phyloP scores from a whole-genome alignment of 805 yeast species.

The Ogataea methylovora region DNA sequence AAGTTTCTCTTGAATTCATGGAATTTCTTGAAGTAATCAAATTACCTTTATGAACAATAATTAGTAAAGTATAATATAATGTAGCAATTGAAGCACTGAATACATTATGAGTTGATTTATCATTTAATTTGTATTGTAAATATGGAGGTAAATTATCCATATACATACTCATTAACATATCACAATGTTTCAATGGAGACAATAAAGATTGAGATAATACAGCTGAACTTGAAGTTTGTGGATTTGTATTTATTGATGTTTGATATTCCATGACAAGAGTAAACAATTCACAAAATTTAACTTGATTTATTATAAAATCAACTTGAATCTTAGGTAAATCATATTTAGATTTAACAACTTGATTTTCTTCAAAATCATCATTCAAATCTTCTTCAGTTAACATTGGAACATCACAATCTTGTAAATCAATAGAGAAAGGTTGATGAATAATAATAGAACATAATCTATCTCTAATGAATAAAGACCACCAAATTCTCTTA shows the following conservation, averaged over 20 bases:
- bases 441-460: constrained; percentile 66
- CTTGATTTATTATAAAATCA: constrained; percentile 46
- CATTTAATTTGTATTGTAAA: constrained; percentile 50
- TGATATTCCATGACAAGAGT: constrained; percentile 62
- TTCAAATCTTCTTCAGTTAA: too few species aligned
- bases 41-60: constrained; percentile 64
- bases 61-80: constrained; percentile 61
- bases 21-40: constrained; percentile 35
- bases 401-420: constrained; percentile 72
- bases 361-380: constrained; percentile 58
- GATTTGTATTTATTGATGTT: constrained; percentile 55
- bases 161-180: constrained; percentile 70
- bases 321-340: constrained; percentile 30
- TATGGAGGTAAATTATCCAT: constrained; percentile 54
- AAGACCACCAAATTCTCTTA: constrained; percentile 77
- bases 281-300: constrained; percentile 58
- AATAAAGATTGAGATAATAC: too few species aligned
- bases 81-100: constrained; percentile 53
- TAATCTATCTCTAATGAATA: constrained; percentile 45
- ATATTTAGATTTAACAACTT: constrained; percentile 34
- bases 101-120: constrained; percentile 27
- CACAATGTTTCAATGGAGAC: constrained; percentile 50
- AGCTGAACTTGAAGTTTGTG: too few species aligned
- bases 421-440: constrained; percentile 59
- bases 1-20: constrained; percentile 26